Base-by-base conservation (phyloP, 371 early-diverging fungal genomes). In the Circinella umbellata region DNA sequence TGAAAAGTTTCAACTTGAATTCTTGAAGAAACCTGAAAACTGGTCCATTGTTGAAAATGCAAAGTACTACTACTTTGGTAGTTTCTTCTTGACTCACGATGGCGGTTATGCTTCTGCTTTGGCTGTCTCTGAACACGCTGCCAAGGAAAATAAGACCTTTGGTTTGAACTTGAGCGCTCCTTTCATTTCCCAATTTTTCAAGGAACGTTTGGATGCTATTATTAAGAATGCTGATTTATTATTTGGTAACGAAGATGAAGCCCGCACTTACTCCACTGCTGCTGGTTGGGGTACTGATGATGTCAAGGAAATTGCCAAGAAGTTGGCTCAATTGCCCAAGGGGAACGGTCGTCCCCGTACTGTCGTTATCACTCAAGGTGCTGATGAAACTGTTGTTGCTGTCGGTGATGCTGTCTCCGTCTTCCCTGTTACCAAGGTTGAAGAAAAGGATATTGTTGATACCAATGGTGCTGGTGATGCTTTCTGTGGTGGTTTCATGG, bases 401-500 rank as follows among this genome's bases (percentile, higher is more conserved):
- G 63, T 79, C 55, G 86, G 86, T 73, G 89, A 90, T 67, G 77
- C 78, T 59, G 76, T 87, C 55, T 75, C 84, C 46, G 80, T 80
- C 63, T 94, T 84, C 87, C 91, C 94, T 42, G 91, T 96, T 68
- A 84, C 87, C 72, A 82, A 86, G 73, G 90, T 95, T 59, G 80
- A 80, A 17, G 73, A 68, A 39, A 73, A 80, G 59, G 89, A 95
- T 70, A 95, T 98, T 69, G 94, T 94, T 61, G 98, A 98, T 80
- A 94, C 96, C 76, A 98, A 98, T 83, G 98, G 97, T 75, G 97
- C 96, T 73, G 97, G 98, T 76, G 98, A 98, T 83, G 97, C 95
- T 63, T 98, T 97, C 88, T 92, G 90, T 71, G 98, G 96, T 71
- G 98, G 96, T 35, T 98, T 96, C 89, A 77, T 97, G 74, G 86